Conservation (phyloP, 164 flowering plant genomes). For the Liquidambar formosana region DNA sequence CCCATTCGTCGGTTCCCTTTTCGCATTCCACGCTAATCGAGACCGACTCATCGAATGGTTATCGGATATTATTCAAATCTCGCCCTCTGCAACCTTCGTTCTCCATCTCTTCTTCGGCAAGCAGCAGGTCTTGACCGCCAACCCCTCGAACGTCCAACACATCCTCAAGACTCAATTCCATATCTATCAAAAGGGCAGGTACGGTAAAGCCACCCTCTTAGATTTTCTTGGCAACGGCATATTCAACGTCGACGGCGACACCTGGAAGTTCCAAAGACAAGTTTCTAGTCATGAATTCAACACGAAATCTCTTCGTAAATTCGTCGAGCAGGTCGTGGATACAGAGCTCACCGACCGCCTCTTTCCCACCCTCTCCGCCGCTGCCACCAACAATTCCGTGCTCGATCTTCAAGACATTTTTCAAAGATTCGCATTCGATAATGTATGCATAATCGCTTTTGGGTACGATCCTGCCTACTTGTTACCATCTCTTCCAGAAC, state of each 20-base stretch:
- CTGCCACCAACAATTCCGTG: constrained; percentile 24
- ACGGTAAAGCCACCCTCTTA: background rate
- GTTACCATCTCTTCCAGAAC: constrained; percentile 32
- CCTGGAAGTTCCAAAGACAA: constrained; percentile 58
- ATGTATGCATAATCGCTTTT: constrained; percentile 54
- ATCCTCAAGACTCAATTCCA: constrained; percentile 49
- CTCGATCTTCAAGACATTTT: constrained; percentile 50
- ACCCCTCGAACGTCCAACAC: constrained; percentile 54
- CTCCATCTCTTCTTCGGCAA: constrained; percentile 33
- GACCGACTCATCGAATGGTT: constrained; percentile 28
- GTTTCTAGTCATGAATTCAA: constrained; percentile 50
- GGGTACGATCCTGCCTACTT: too few species aligned
- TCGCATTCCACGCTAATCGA: constrained; percentile 19
- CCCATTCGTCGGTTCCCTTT: constrained; percentile 38
- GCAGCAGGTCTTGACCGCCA: too few species aligned
- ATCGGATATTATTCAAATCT: constrained; percentile 23
- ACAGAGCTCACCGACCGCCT: constrained; percentile 40
- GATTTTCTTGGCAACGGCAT: constrained; percentile 46
- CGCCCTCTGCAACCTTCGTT: constrained; percentile 42
- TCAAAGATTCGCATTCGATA: constrained; percentile 61
- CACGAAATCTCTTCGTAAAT: constrained; percentile 47
- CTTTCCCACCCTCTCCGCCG: constrained; percentile 32
- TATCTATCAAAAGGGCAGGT: constrained; percentile 41
- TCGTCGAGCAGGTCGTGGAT: constrained; percentile 41
- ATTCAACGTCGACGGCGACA: too few species aligned